Evolutionary conservation across 2,329 filamentous ascomycete genomes (phyloP).

Genomic region (Penicillium sp.): DNA sequence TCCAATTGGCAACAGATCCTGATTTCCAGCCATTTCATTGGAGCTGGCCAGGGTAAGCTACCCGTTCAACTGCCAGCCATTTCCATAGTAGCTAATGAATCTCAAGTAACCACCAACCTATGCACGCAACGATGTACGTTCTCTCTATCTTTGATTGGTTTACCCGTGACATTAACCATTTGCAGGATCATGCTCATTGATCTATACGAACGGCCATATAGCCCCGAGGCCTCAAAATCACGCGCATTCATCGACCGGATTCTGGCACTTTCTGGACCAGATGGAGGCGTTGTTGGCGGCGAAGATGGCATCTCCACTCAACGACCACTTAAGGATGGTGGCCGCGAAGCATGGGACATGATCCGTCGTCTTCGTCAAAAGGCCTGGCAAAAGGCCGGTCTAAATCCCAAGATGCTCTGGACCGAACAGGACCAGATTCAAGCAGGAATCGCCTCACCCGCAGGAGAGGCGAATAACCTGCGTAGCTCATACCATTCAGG

Average conservation of each 20-base stretch:
- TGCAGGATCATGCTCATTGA: constrained; percentile 50
- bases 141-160: not conserved
- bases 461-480: constrained; percentile 15
- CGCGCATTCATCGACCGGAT: constrained; percentile 49
- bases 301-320: constrained; percentile 47
- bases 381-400: constrained; percentile 50
- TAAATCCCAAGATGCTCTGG: constrained; percentile 49
- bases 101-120: constrained; percentile 42
- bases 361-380: constrained; percentile 48
- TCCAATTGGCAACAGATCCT: constrained; percentile 47
- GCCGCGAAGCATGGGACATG: constrained; percentile 52
- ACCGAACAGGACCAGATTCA: constrained; percentile 48
- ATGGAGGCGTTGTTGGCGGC: constrained; percentile 47
- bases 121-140: constrained; percentile 44
- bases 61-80: not conserved
- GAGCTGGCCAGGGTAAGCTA: constrained; percentile 47
- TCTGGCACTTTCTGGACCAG: constrained; percentile 47
- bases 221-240: constrained; percentile 46
- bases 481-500: constrained; percentile 12
- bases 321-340: constrained; percentile 47
- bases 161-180: constrained; percentile 1
- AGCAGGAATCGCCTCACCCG: constrained; percentile 31
- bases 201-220: constrained; percentile 48
- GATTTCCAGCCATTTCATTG: constrained; percentile 51
- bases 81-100: constrained; percentile 11